phyloP scores from a whole-genome alignment of 176 grass and related monocot genomes.

The Cymbopogon citratus region DNA sequence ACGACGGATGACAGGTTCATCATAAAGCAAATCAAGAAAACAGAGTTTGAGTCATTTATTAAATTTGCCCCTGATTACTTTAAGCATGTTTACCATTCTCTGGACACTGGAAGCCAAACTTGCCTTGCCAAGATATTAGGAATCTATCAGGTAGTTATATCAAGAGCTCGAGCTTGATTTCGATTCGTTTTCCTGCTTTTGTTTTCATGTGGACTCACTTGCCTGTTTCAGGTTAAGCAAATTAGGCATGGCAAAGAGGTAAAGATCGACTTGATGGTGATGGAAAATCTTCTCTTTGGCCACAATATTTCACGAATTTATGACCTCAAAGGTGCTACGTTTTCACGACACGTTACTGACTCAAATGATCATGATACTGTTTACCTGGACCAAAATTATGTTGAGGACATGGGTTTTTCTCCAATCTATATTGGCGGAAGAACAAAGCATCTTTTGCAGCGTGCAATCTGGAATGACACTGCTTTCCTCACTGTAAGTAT shows the following conservation, averaged over 20 bases:
- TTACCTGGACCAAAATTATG: conserved; percentile 87
- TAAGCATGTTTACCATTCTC: conserved; percentile 65
- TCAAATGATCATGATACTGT: conserved; percentile 52
- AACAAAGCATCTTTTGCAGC: conserved; percentile 88
- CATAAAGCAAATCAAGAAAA: conserved; percentile 98
- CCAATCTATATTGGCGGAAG: conserved; percentile 93
- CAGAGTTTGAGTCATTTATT: conserved; percentile 96
- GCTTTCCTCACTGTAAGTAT: conserved; percentile 91
- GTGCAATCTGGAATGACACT: conserved; percentile 98
- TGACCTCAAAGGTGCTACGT: conserved; percentile 82
- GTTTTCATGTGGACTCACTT: conserved; percentile 25
- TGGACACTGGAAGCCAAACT: conserved; percentile 81
- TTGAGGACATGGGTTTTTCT: conserved; percentile 73
- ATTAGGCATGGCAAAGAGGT: conserved; percentile 71
- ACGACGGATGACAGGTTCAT: conserved; percentile 89
- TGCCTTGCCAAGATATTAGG: conserved; percentile 93
- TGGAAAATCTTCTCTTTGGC: conserved; percentile 98
- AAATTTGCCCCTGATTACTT: conserved; percentile 89
- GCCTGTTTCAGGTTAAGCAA: conserved; percentile 54
- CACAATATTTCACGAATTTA: conserved; percentile 69
- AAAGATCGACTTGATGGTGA: conserved; percentile 91
- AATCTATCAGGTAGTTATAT: conserved; percentile 86
- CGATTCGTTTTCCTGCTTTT: conserved; percentile 10
- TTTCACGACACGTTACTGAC: conserved; percentile 43
- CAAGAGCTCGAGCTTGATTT: conserved; percentile 7